A percentile compares a stretch with the other conserved stretches of the same genome.
Conservation (phyloP, 2,329 filamentous ascomycete genomes). For the Stagonosporopsis vannaccii region DNA sequence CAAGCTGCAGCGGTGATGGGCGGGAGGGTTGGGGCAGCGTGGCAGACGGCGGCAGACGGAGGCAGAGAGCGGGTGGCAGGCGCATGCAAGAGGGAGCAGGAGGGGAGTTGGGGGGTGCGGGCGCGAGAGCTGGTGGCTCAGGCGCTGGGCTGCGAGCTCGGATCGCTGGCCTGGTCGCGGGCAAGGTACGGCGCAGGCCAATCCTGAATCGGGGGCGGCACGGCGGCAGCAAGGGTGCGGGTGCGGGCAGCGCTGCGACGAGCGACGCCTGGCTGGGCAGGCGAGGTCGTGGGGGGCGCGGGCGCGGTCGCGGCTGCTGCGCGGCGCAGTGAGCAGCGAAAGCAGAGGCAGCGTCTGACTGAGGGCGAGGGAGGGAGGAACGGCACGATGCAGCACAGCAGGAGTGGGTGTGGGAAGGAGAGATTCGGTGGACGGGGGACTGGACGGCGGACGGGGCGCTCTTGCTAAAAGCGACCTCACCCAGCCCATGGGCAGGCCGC, state of each 20-base stretch:
- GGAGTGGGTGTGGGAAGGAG: constrained; percentile 19
- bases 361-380: constrained; percentile 13
- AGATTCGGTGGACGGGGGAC: constrained; percentile 20
- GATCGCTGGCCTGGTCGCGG: constrained; percentile 27
- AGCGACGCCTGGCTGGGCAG: background rate
- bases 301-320: background rate
- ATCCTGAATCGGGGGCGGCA: constrained; percentile 11
- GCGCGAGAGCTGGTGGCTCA: constrained; percentile 26
- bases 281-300: constrained; percentile 8
- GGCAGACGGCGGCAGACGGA: constrained; percentile 9
- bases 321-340: constrained; percentile 7
- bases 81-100: constrained; percentile 21
- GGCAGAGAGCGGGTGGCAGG: constrained; percentile 22
- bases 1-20: constrained; percentile 20
- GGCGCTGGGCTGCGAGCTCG: constrained; percentile 26
- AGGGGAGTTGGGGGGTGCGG: constrained; percentile 37
- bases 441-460: constrained; percentile 21
- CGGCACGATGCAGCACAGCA: constrained; percentile 19
- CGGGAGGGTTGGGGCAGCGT: constrained; percentile 12
- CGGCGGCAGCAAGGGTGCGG: constrained; percentile 22
- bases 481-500: constrained; percentile 6
- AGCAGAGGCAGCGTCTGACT: constrained; percentile 9
- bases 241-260: background rate
- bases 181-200: constrained; percentile 22
- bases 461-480: constrained; percentile 22